Evolutionary conservation across 2,329 filamentous ascomycete genomes (phyloP), one percentile per base, ranked within the genome.

Genomic region (Neonectria sp.): DNA sequence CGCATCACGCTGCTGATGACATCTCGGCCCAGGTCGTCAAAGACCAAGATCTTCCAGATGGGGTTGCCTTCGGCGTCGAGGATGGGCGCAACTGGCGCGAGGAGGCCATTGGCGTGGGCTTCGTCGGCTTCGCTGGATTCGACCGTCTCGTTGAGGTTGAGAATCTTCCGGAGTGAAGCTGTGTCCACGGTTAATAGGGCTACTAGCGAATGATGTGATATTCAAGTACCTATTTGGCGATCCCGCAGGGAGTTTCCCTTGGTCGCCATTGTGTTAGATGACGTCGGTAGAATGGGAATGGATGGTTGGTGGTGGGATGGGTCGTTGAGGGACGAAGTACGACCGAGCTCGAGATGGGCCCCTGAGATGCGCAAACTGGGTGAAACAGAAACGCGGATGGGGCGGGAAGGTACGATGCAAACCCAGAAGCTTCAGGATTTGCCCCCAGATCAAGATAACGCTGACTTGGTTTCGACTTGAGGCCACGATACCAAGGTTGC

Each of bases 21-120:
- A 88, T 98, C 95, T 79, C 95, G 89, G 55, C 95, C 96, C 4
- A 91, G 81, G 74, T 95, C 93, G 81, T 99, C 97, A 79, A 99
- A 98, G 11, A 99, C 94, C 59, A 99, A 86, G 7, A 98, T 93
- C 81, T 98, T 98, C 95, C 95, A 98, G 83, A 98, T 95, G 1
- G 95, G 95, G 76, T 97, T 94, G 70, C 95, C 95, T 75, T 97
- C 92, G 53, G 93, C 88, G 73, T 95, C 95, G 68, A 97, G 85
- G 60, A 98, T 93, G 17, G 94, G 92, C n/a, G 91, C 91, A 43
- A 91, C 88, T 25, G 92, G 89, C 61, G 91, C 87, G 62, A 92
- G 84, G 11, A 92, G 82, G 57, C 90, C 91, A 76, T 91, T 91
- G 63, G 88, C 85, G 52, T 88, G 84, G 45, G 86, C 80, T 65